Evolutionary conservation across 108 stramenopile genomes (phyloP).

Genomic region (Conticribra weissflogii): DNA sequence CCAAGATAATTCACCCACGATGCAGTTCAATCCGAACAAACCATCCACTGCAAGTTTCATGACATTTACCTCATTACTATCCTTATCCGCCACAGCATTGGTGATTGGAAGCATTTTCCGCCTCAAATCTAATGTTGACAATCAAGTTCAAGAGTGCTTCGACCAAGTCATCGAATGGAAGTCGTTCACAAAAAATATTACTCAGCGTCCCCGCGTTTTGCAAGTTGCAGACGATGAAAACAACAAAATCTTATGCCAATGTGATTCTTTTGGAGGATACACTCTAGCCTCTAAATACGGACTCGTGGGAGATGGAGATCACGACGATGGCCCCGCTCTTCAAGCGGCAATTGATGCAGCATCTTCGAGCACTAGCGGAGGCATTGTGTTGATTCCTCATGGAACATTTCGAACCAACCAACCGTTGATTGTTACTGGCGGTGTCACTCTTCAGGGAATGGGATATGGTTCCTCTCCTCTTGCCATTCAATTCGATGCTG

Average conservation of each 20-base stretch:
- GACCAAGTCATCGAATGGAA: too few species aligned
- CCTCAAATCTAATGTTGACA: too few species aligned
- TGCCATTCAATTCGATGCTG: slow-evolving; percentile 33
- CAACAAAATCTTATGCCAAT: not conserved
- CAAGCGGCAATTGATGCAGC: slow-evolving; percentile 32
- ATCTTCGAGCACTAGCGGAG: slow-evolving; percentile 20
- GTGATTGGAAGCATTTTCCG: too few species aligned
- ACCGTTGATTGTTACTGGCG: slow-evolving; percentile 19
- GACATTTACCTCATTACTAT: too few species aligned
- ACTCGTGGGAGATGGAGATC: slow-evolving; percentile 21
- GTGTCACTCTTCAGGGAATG: slow-evolving; percentile 27
- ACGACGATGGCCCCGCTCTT: slow-evolving; percentile 27
- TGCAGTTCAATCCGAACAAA: too few species aligned
- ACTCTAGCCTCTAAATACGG: slow-evolving; percentile 31
- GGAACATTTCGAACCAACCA: slow-evolving; percentile 30
- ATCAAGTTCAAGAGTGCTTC: too few species aligned
- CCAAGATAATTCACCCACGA: too few species aligned
- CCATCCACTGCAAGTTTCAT: too few species aligned
- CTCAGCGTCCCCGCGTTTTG: too few species aligned
- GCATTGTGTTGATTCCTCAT: slow-evolving; percentile 19
- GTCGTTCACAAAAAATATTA: too few species aligned
- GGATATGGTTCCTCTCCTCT: slow-evolving; percentile 35
- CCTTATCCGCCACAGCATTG: too few species aligned
- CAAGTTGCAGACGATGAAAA: too few species aligned
- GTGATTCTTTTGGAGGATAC: slow-evolving; percentile 4